Base-by-base conservation (phyloP, 2,329 filamentous ascomycete genomes). In the Xylariaceae sp. region DNA sequence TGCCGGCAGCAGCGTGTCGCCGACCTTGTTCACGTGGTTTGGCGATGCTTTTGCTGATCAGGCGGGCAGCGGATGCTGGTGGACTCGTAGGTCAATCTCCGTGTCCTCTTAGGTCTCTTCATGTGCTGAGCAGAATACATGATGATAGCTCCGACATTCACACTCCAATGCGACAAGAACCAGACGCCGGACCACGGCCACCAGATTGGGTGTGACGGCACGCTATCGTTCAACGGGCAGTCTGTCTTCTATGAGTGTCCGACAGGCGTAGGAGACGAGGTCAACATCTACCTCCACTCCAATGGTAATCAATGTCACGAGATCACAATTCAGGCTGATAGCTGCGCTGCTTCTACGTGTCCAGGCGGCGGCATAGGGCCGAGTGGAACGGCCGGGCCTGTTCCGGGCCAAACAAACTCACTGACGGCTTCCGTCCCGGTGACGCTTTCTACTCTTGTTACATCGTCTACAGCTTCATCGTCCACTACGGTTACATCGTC, bases 81-180 rank as follows among this genome's bases (percentile, higher is more conserved):
- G 86, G 63, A 86, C 84, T 58, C 74, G 78, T 81, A 68, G 19
- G 55, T 52, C 37, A 10, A 13, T 41, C n/a, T 39, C 21, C 5
- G 37, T 22, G n/a, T 49, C 29, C 10, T 5, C 15, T 4, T 10
- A 9, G 9, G 9, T 12, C 15, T 4, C 2, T 5, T 43, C 18
- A 19, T 50, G 26, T 32, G 2, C 18, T 47, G 30, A 22, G 29
- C 40, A 13, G 26, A n/a, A 30, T 44, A 21, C 18, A 39, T 51
- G 56, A 47, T 53, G 63, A 55, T 57, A 80, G 77, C 76, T 39
- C 76, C 79, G 0, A 83, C 81, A 1, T 76, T 74, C 26, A 79
- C 84, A 45, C 79, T 83, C 55, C 83, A 86, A 64, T 86, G 85
- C 61, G 84, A 87, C 59, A 59, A 63, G 18, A 78, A 79, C 44